phyloP scores from a whole-genome alignment of 495 filamentous ascomycete species.

The Durotheca rogersii region DNA sequence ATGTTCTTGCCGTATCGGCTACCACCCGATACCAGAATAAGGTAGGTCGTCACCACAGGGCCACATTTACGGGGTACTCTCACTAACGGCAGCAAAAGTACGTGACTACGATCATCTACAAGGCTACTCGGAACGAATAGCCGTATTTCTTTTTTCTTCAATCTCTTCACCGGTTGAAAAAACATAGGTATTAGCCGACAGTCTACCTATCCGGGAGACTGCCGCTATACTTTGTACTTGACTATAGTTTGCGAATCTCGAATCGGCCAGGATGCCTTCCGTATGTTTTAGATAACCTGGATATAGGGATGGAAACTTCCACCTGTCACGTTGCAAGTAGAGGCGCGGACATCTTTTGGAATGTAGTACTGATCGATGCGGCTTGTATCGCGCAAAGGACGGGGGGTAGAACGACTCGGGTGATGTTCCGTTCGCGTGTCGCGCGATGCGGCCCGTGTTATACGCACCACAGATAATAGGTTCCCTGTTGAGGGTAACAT shows the following conservation, averaged over 20 bases:
- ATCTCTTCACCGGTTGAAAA: no score
- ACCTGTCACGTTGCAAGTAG: not conserved
- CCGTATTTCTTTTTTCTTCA: no score
- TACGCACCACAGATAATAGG: not conserved
- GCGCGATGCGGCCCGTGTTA: conserved; percentile 11
- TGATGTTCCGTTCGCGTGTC: conserved; percentile 1
- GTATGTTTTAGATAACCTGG: conserved; percentile 1
- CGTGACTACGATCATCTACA: conserved; percentile 96
- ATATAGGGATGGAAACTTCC: not conserved
- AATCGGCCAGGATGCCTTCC: not conserved
- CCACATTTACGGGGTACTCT: conserved; percentile 23
- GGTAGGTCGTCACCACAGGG: conserved; percentile 55
- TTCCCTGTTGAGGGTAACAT: conserved; percentile 12
- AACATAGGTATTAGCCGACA: no score
- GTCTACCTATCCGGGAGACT: no score
- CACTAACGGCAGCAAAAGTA: conserved; percentile 60
- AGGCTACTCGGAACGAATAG: conserved; percentile 62
- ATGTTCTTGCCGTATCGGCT: conserved; percentile 91
- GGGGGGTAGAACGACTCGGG: not conserved
- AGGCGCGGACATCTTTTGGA: not conserved
- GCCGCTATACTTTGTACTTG: conserved; percentile 9
- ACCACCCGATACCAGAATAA: conserved; percentile 96
- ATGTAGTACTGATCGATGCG: conserved; percentile 1
- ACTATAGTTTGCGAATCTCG: not conserved
- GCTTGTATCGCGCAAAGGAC: not conserved